phyloP scores from a whole-genome alignment of 2,329 filamentous ascomycete genomes.

The Canariomyces notabilis region DNA sequence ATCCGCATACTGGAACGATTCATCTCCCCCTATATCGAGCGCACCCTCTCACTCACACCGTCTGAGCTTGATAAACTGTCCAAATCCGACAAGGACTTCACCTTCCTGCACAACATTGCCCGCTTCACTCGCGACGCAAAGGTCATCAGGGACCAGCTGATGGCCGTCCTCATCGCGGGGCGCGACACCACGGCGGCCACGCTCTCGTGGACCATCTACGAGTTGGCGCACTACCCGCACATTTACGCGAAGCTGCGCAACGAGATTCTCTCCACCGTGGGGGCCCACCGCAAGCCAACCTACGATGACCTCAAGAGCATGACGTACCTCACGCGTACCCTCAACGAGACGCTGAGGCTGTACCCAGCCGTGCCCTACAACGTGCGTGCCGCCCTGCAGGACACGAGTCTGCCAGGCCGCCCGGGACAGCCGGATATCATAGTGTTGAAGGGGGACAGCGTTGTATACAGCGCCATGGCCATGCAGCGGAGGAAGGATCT shows the following conservation, averaged over 20 bases:
- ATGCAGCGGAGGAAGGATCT: slow-evolving; percentile 30
- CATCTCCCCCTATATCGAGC: slow-evolving; percentile 63
- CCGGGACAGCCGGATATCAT: slow-evolving; percentile 24
- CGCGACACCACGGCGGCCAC: slow-evolving; percentile 54
- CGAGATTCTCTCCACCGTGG: slow-evolving; percentile 30
- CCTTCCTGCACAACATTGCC: slow-evolving; percentile 73
- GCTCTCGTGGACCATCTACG: slow-evolving; percentile 38
- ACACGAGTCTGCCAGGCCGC: slow-evolving; percentile 23
- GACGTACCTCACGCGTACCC: slow-evolving; percentile 45
- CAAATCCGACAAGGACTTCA: slow-evolving; percentile 62
- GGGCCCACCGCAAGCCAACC: slow-evolving; percentile 33
- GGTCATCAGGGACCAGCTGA: slow-evolving; percentile 70
- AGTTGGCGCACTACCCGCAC: slow-evolving; percentile 33
- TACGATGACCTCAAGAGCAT: slow-evolving; percentile 46
- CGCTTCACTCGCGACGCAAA: slow-evolving; percentile 58
- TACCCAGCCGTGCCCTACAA: slow-evolving; percentile 29
- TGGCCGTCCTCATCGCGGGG: slow-evolving; percentile 67
- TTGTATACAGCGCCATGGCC: slow-evolving; percentile 25
- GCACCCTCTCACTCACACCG: slow-evolving; percentile 56
- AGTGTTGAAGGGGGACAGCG: slow-evolving; percentile 23
- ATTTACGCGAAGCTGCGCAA: slow-evolving; percentile 35
- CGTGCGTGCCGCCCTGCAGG: slow-evolving; percentile 25
- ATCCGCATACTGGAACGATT: slow-evolving; percentile 64
- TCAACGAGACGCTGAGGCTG: slow-evolving; percentile 33
- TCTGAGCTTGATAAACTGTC: slow-evolving; percentile 65